Conservation (phyloP, 139 green algal genomes). For the Coelastrella sp. region DNA sequence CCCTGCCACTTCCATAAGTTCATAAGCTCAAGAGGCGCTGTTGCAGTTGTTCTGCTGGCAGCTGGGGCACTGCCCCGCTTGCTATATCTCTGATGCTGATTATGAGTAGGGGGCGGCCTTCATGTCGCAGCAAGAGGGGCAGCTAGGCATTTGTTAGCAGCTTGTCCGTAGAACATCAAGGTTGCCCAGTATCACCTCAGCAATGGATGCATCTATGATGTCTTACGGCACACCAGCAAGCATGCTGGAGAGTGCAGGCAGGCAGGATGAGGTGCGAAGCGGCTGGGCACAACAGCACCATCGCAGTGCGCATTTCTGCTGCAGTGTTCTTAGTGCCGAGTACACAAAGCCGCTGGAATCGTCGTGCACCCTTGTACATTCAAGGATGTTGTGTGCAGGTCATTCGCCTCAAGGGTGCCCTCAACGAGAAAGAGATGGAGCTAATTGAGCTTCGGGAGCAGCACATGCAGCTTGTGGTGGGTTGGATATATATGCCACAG, state of each 20-base stretch:
- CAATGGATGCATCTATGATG: slow-evolving; percentile 18
- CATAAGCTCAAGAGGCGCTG: too few relatives aligned
- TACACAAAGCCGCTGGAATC: too few relatives aligned
- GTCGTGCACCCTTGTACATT: neutral
- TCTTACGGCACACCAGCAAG: slow-evolving; percentile 20
- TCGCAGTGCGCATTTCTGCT: neutral
- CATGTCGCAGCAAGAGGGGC: too few relatives aligned
- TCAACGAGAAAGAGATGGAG: slow-evolving; percentile 79
- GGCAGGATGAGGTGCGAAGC: slow-evolving; percentile 47
- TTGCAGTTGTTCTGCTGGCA: too few relatives aligned
- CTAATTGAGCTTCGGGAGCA: slow-evolving; percentile 79
- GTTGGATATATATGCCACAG: neutral
- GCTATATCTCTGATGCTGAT: too few relatives aligned
- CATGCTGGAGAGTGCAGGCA: slow-evolving; percentile 47
- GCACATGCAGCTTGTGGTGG: slow-evolving; percentile 76
- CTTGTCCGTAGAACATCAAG: too few relatives aligned
- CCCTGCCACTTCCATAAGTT: too few relatives aligned
- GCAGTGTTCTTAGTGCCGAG: neutral
- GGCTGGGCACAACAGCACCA: neutral
- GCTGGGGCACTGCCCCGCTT: too few relatives aligned
- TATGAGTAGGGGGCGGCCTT: too few relatives aligned
- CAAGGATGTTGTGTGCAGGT: slow-evolving; percentile 42
- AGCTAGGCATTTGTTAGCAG: too few relatives aligned
- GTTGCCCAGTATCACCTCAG: neutral
- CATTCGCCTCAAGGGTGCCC: slow-evolving; percentile 56